A percentile compares a stretch with the other conserved stretches of the same genome.
Conservation (phyloP, 2,329 filamentous ascomycete genomes). For the Botrytis aclada region DNA sequence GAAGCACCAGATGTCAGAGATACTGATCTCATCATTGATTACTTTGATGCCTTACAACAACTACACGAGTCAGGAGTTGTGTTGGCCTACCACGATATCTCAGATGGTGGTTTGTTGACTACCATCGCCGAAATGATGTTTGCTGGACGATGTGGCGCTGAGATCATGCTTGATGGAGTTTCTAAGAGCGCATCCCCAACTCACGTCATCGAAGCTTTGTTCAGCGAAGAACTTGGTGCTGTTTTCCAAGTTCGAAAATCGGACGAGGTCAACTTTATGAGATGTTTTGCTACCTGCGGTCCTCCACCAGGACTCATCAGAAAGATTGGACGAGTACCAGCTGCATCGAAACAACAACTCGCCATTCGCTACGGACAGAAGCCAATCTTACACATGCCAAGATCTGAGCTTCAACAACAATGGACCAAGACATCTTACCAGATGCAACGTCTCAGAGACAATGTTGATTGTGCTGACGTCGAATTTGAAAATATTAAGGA, state of each 20-base stretch:
- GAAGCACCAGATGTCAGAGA: slow-evolving; percentile 84
- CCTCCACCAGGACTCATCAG: slow-evolving; percentile 77
- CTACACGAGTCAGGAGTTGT: slow-evolving; percentile 68
- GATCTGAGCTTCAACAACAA: slow-evolving; percentile 74
- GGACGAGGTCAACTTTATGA: slow-evolving; percentile 80
- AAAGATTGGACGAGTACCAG: slow-evolving; percentile 76
- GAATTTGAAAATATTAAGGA: slow-evolving; percentile 77
- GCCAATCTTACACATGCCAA: slow-evolving; percentile 65
- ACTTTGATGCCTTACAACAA: slow-evolving; percentile 78
- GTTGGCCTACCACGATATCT: slow-evolving; percentile 91
- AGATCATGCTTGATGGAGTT: slow-evolving; percentile 77
- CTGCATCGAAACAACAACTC: slow-evolving; percentile 68
- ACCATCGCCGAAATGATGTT: slow-evolving; percentile 98
- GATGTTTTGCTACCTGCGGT: slow-evolving; percentile 87
- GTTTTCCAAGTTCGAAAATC: slow-evolving; percentile 90
- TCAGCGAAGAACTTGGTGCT: slow-evolving; percentile 94
- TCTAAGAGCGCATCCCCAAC: slow-evolving; percentile 56
- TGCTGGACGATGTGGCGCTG: slow-evolving; percentile 83
- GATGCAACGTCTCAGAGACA: slow-evolving; percentile 89
- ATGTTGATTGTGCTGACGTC: slow-evolving; percentile 78
- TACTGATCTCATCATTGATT: slow-evolving; percentile 77
- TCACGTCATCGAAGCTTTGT: slow-evolving; percentile 72
- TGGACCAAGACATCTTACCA: slow-evolving; percentile 88
- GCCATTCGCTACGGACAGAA: slow-evolving; percentile 69
- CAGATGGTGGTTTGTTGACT: slow-evolving; percentile 88